Evolutionary conservation across 345 rosid species (phyloP), one percentile per base, ranked within the genome.

Genomic region (Gossypium ekmanianum): DNA sequence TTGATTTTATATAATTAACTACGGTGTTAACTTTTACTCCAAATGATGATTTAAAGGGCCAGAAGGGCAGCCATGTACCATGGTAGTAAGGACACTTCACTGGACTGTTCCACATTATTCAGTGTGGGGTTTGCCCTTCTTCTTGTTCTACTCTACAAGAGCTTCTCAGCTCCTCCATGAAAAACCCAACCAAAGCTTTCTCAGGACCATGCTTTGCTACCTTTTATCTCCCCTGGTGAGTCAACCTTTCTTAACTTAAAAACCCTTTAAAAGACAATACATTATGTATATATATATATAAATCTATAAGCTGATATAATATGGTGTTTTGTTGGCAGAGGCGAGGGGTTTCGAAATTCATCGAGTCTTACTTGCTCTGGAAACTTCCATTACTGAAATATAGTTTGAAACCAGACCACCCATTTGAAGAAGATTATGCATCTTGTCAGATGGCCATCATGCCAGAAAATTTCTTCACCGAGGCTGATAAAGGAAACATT

Each of bases 371-470:
- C 78, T 77, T 92, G 78, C 77, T 79, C 11, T 83, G 97, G 88
- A 91, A 85, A 68, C 94, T 86, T 71, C 95, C 97, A 12, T 72
- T 94, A 63, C 65, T 78, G 47, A 94, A 88, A 78, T 88, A 90
- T 71, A 97, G 95, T 59, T 75, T 94, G 63, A 92, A 80, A 80
- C 98, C 97, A 1, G 87, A 92, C 43, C 98, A 94, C 86, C 80
- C 92, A 2, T 94, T 94, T 63, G 88, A 87, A 16, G 97, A 92
- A 77, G 98, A 92, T 81, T 89, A 88, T 43, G 94, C 97, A n/a
- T 88, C 97, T n/a, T 92, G 97, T 77, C 98, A 94, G 79, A 92
- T 91, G 97, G 97, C 97, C 1, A 88, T 94, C 74, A 45, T 91
- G 77, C 98, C 98, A 0, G 88, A 88, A 5, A 86, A 81, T 11